Conservation (phyloP, 306 rosid species). For the Biancaea sappan region DNA sequence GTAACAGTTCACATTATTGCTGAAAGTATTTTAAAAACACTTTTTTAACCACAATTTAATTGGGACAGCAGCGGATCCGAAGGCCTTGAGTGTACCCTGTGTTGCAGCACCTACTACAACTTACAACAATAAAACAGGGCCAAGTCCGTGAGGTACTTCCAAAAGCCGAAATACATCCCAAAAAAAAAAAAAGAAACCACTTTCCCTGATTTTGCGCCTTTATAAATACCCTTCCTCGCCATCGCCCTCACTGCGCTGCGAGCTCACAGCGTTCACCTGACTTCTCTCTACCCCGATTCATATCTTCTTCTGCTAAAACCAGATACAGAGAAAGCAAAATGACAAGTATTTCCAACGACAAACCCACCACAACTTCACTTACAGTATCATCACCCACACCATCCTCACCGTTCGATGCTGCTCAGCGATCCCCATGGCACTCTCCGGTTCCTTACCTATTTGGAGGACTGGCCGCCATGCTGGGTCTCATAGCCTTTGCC, state of each 20-base stretch:
- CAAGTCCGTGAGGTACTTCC: constrained; percentile 35
- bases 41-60: too few relatives aligned
- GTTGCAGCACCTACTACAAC: not conserved
- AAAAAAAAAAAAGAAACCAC: constrained; percentile 5
- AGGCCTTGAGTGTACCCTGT: not conserved
- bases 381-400: not conserved
- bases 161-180: too few relatives aligned
- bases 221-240: constrained; percentile 45
- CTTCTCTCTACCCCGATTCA: not conserved
- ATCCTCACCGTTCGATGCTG: too few relatives aligned
- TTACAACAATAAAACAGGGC: constrained; percentile 9
- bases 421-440: constrained; percentile 63
- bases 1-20: too few relatives aligned
- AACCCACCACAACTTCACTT: constrained; percentile 14
- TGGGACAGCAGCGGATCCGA: too few relatives aligned
- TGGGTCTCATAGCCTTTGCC: constrained; percentile 63
- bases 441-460: constrained; percentile 84
- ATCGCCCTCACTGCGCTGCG: constrained; percentile 8
- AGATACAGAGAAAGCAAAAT: constrained; percentile 32
- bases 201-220: not conserved
- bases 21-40: too few relatives aligned
- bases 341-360: constrained; percentile 39
- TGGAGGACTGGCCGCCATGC: constrained; percentile 67
- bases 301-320: not conserved
- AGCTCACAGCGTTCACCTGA: constrained; percentile 33